Conservation (phyloP, 306 rosid species). For the Fragaria nilgerrensis region DNA sequence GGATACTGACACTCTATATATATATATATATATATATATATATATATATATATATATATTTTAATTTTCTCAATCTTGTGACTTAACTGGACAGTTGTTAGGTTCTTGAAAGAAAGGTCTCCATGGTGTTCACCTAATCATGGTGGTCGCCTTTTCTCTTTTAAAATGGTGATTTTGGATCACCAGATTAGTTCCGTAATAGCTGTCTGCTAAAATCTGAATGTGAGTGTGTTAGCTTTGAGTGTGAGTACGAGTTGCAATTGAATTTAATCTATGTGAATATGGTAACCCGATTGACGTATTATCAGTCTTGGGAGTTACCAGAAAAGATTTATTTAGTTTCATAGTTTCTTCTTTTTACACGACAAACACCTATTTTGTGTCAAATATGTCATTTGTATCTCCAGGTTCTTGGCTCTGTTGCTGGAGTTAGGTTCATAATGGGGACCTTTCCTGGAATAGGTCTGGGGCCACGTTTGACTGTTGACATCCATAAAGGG, state of each 20-base stretch:
- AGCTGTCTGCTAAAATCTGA: neutral
- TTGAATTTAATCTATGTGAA: neutral
- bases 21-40: too few species aligned
- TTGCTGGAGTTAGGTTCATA: conserved; percentile 61
- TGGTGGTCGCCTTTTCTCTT: neutral
- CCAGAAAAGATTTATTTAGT: neutral
- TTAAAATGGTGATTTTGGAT: neutral
- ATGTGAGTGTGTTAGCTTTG: neutral
- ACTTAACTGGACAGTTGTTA: neutral
- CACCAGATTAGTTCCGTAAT: neutral
- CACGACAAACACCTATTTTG: neutral
- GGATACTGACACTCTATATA: neutral
- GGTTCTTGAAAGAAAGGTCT: neutral
- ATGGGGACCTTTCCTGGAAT: conserved; percentile 61
- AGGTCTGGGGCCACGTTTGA: conserved; percentile 71
- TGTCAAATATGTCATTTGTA: neutral
- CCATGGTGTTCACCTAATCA: neutral
- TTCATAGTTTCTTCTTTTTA: neutral
- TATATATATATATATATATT: too few species aligned
- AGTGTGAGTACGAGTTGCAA: neutral
- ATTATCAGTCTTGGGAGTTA: neutral
- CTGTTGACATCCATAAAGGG: conserved; percentile 68
- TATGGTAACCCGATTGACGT: neutral
- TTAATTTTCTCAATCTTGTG: neutral
- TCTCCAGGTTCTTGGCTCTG: conserved; percentile 75